Conservation (phyloP, 208 protist species). For the Acanthamoeba royreba region DNA sequence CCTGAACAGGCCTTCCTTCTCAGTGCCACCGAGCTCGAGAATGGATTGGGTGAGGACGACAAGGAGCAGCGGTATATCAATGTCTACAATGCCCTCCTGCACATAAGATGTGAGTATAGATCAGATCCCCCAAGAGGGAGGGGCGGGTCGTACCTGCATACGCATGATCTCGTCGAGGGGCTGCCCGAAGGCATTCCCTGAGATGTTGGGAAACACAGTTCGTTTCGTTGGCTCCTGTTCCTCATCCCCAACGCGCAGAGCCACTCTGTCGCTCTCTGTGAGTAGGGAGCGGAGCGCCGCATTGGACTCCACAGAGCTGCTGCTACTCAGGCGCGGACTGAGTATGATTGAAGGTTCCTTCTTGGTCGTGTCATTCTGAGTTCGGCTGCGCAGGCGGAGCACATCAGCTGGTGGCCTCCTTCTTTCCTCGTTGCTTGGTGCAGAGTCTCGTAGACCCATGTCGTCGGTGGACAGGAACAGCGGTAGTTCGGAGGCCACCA, state of each 20-base stretch:
- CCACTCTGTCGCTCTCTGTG: neutral
- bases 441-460: no score
- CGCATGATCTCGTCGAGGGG: neutral
- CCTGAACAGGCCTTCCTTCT: conserved; percentile 21
- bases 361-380: no score
- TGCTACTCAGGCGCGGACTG: no score
- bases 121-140: neutral
- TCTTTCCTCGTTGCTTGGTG: no score
- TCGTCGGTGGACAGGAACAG: no score
- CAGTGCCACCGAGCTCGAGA: neutral
- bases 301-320: no score
- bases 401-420: no score
- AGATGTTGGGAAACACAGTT: neutral
- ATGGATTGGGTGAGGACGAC: neutral
- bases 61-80: neutral
- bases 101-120: neutral
- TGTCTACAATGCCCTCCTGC: neutral
- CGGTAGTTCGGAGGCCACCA: no score
- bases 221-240: neutral
- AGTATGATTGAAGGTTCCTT: no score
- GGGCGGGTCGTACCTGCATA: neutral
- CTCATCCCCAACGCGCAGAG: neutral
- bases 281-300: neutral
- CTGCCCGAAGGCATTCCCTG: neutral
- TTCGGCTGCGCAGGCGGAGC: no score